Conservation (phyloP, 768 basidiomycete species). For the Serendipita sp. region DNA sequence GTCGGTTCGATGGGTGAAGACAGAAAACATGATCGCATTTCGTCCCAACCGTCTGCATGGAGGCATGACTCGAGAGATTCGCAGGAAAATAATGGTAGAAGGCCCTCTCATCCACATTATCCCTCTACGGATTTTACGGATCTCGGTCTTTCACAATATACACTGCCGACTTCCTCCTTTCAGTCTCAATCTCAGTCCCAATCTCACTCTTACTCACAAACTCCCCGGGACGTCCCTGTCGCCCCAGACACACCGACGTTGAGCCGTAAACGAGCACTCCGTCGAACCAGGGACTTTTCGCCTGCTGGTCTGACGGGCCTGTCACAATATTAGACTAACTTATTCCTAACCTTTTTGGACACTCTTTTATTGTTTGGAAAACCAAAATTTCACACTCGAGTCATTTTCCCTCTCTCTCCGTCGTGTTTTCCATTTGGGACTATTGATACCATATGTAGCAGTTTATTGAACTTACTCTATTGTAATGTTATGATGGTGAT, state of each 20-base stretch:
- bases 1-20: no score
- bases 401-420: not conserved
- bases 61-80: no score
- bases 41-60: no score
- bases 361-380: not conserved
- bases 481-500: no score
- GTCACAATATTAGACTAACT: not conserved
- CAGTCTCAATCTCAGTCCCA: not conserved
- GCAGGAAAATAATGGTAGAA: no score
- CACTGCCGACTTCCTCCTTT: not conserved
- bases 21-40: no score
- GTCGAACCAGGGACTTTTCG: not conserved
- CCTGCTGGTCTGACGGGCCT: not conserved
- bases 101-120: no score
- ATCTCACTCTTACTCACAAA: no score
- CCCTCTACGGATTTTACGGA: not conserved
- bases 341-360: not conserved
- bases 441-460: not conserved
- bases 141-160: not conserved
- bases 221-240: not conserved
- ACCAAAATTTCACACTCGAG: not conserved
- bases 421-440: not conserved
- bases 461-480: no score
- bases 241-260: not conserved
- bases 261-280: not conserved